Conservation (phyloP, 1,284 basidiomycete species). For the Sporisorium scitamineum region DNA sequence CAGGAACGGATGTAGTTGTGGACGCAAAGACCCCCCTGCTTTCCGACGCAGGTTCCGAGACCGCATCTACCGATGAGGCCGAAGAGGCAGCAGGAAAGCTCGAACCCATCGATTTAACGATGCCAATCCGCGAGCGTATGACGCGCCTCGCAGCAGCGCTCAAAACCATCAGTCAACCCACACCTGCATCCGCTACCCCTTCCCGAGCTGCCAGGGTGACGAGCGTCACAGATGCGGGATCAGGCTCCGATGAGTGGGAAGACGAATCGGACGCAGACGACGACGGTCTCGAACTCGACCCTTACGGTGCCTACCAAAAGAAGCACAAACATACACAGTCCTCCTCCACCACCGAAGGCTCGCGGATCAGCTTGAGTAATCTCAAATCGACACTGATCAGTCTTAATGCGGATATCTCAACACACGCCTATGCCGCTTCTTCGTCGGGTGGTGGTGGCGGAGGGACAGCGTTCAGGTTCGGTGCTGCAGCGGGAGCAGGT, state of each 20-base stretch:
- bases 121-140: slow-evolving; percentile 56
- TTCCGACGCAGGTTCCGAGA: slow-evolving; percentile 13
- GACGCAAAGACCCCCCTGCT: slow-evolving; percentile 40
- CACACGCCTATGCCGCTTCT: slow-evolving; percentile 36
- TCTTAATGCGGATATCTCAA: slow-evolving; percentile 45
- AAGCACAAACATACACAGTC: slow-evolving; percentile 50
- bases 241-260: slow-evolving; percentile 47
- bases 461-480: slow-evolving; percentile 21
- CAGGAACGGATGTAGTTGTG: slow-evolving; percentile 37
- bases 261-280: slow-evolving; percentile 36
- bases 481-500: slow-evolving; percentile 1
- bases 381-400: slow-evolving; percentile 37
- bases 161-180: slow-evolving; percentile 16
- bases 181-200: not conserved
- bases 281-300: slow-evolving; percentile 59
- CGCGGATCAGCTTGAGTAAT: slow-evolving; percentile 14
- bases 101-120: slow-evolving; percentile 59
- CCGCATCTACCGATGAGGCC: slow-evolving; percentile 10
- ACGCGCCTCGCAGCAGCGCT: slow-evolving; percentile 47
- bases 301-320: slow-evolving; percentile 52
- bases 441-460: slow-evolving; percentile 4
- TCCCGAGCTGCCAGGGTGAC: slow-evolving; percentile 13
- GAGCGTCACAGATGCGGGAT: slow-evolving; percentile 47
- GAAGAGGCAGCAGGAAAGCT: slow-evolving; percentile 17
- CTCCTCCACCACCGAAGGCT: slow-evolving; percentile 3